Base-by-base conservation (phyloP, 1,284 basidiomycete genomes). In the Neotropicomus parvogracilis region DNA sequence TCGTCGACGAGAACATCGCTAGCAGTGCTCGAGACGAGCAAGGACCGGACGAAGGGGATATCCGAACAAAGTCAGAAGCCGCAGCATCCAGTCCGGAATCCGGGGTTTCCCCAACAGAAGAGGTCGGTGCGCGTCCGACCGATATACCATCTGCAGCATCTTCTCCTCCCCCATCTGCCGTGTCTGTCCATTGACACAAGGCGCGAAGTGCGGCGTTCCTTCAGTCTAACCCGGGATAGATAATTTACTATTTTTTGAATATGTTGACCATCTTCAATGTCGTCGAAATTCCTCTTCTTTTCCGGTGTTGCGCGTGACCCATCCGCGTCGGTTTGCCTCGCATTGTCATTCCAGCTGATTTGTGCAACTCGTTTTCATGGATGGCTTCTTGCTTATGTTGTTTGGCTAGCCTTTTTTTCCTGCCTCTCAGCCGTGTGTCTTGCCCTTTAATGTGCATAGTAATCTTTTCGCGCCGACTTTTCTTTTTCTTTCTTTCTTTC, bases 181-280 rank as follows among this genome's bases (percentile, higher is more conserved):
- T 67, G 46, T 63, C 62, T 34, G 48, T 56, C 19, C 52, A 53
- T 53, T 66, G 48, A 66, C 49, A 11, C 19, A 24, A 24, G 39
- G 31, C 45, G 32, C 31, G 40, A 38, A 38, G 41, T 7, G 19
- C 34, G 42, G 35, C 38, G 39, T 44, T 21, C 37, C 13, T 32
- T 36, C 48, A 41, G 20, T 54, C 46, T 44, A 44, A 37, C 48
- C 50, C n/a, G 44, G 43, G 41, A 63, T 66, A 66, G 62, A 62
- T 64, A 54, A 54, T 59, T 52, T 50, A 59, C 57, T 62, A 52
- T 59, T 59, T 63, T 50, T 66, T 64, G 64, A 65, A 60, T 60
- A 62, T 65, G 64, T 63, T 62, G 63, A 63, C 45, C 64, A 62
- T 66, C 56, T 63, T 65, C 61, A 63, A 55, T 54, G 56, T 33